phyloP scores from a whole-genome alignment of 129 eudicot genomes.

The Logfia minima region DNA sequence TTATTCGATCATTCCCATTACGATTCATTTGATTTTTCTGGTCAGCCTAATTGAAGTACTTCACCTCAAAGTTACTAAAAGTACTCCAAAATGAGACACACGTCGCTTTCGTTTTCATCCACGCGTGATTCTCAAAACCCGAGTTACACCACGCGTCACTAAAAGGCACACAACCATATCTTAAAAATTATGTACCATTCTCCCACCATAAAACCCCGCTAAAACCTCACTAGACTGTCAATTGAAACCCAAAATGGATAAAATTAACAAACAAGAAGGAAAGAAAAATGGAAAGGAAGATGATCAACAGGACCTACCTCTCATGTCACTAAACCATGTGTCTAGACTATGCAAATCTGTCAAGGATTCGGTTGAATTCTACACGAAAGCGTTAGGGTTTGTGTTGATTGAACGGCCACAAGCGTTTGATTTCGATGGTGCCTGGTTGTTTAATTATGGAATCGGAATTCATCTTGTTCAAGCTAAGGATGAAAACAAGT shows the following conservation, averaged over 20 bases:
- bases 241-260: constrained; percentile 1
- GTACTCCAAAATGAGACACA: no score
- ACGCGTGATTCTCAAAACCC: no score
- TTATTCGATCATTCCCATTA: no score
- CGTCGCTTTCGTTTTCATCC: no score
- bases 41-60: no score
- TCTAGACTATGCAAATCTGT: constrained; percentile 73
- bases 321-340: constrained; percentile 79
- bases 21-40: no score
- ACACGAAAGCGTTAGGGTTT: constrained; percentile 66
- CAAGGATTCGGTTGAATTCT: constrained; percentile 63
- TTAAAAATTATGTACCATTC: background rate
- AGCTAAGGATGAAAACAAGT: constrained; percentile 49
- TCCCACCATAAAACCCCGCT: constrained; percentile 26
- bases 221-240: constrained; percentile 3
- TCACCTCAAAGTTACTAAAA: no score
- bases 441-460: constrained; percentile 84
- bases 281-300: constrained; percentile 16
- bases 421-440: constrained; percentile 74
- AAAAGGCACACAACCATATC: no score
- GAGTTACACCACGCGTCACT: no score
- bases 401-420: constrained; percentile 63
- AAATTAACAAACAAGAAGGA: background rate
- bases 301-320: constrained; percentile 31
- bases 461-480: constrained; percentile 70